A percentile compares a stretch with the other conserved stretches of the same genome.
These are phyloP conservation scores for Diaporthe citriasiana DNA, from an alignment of 2,329 filamentous ascomycete genomes.

Conservation along the genomic window DNA sequence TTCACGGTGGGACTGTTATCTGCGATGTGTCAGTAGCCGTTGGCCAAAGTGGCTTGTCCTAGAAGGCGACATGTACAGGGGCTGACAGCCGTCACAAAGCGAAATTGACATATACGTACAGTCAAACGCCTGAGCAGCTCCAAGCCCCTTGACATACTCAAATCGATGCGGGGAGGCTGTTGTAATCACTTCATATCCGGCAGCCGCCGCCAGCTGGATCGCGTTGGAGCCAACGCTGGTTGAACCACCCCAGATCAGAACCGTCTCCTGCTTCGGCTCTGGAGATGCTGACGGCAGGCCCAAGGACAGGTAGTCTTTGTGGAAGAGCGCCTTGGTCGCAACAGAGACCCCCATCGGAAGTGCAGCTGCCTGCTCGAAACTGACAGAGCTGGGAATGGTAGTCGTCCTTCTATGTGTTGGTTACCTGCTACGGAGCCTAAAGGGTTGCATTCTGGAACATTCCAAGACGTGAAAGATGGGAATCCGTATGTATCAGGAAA, in stretches of 20 bases:
- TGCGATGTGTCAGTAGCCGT: not conserved
- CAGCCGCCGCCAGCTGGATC: conserved; percentile 58
- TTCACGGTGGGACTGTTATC: conserved; percentile 46
- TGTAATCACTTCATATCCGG: conserved; percentile 59
- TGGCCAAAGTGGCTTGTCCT: not conserved
- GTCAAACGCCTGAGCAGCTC: conserved; percentile 44
- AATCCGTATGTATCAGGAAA: no score
- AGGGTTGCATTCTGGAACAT: no score
- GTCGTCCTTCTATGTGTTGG: no score
- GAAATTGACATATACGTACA: conserved; percentile 25
- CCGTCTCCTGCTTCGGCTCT: conserved; percentile 42
- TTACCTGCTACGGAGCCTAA: no score
- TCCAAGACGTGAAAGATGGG: no score
- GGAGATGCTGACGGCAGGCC: conserved; percentile 40
- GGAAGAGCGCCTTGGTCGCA: conserved; percentile 43
- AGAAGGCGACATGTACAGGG: not conserved
- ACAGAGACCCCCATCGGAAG: conserved; percentile 50
- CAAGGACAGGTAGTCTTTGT: conserved; percentile 34
- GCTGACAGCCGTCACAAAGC: no score
- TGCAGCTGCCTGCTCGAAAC: conserved; percentile 47
- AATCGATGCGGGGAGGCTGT: conserved; percentile 57
- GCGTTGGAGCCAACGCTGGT: conserved; percentile 60
- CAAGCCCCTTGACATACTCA: conserved; percentile 46
- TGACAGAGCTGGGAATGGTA: conserved; percentile 45
- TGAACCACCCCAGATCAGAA: conserved; percentile 65